phyloP scores from a whole-genome alignment of 2,329 filamentous ascomycete genomes.

The Fusarium graminum region DNA sequence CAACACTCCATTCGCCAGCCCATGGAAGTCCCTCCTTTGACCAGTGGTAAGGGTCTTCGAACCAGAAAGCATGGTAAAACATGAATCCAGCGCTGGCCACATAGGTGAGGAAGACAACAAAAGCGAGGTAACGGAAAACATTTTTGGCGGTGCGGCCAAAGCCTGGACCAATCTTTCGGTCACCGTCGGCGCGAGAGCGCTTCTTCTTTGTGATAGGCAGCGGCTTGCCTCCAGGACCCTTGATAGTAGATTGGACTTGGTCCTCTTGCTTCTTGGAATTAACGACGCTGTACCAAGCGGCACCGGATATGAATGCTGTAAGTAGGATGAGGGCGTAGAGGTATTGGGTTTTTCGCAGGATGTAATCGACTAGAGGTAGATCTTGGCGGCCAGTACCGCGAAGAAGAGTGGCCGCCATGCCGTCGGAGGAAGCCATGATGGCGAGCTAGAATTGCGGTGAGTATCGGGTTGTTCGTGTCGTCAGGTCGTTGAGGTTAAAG shows the following conservation, averaged over 20 bases:
- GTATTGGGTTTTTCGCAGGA: slow-evolving; percentile 63
- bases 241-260: slow-evolving; percentile 62
- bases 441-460: slow-evolving; percentile 49
- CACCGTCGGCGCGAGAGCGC: slow-evolving; percentile 61
- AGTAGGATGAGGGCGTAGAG: slow-evolving; percentile 67
- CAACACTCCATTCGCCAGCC: slow-evolving; percentile 82
- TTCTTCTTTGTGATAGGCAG: slow-evolving; percentile 76
- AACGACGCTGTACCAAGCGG: slow-evolving; percentile 66
- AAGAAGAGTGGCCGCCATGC: slow-evolving; percentile 48
- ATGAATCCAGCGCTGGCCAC: slow-evolving; percentile 80
- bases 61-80: slow-evolving; percentile 76
- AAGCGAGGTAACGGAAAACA: slow-evolving; percentile 81
- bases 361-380: slow-evolving; percentile 55
- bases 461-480: slow-evolving; percentile 32
- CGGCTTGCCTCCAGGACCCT: slow-evolving; percentile 90
- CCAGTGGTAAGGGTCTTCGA: slow-evolving; percentile 57
- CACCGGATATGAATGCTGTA: slow-evolving; percentile 63
- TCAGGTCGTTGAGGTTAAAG: slow-evolving; percentile 33
- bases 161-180: slow-evolving; percentile 61
- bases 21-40: slow-evolving; percentile 67
- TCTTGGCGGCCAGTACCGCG: slow-evolving; percentile 44
- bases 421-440: slow-evolving; percentile 54
- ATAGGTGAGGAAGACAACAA: slow-evolving; percentile 79
- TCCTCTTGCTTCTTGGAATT: slow-evolving; percentile 64
- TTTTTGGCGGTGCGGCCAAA: slow-evolving; percentile 77